Percentiles rank a stretch among this genome's conserved stretches.
Conservation (phyloP, 2,329 filamentous ascomycete genomes). For the Pseudocercospora fuligena region DNA sequence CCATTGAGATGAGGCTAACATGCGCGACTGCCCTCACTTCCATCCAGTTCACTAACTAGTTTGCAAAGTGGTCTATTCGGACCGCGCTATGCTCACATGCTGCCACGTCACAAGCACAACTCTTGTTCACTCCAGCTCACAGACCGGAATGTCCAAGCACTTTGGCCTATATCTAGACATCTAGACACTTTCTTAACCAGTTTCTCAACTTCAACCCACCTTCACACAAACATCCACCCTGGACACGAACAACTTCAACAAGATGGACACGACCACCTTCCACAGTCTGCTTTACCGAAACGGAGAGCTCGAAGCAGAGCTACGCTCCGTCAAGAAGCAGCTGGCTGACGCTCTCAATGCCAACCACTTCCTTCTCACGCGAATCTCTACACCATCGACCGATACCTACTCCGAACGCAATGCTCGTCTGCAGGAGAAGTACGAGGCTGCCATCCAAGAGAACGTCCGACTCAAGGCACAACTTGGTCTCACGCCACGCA, state of each 20-base stretch:
- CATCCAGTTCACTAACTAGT: no score
- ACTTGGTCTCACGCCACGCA: background rate
- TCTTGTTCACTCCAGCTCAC: background rate
- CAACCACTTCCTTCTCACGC: constrained; percentile 27
- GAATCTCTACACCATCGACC: constrained; percentile 11
- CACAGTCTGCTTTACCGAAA: constrained; percentile 27
- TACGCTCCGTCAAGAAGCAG: constrained; percentile 33
- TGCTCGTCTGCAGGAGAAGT: constrained; percentile 13
- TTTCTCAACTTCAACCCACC: background rate
- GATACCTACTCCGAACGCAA: constrained; percentile 4
- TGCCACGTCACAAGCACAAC: no score
- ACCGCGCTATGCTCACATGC: no score
- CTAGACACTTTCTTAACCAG: background rate
- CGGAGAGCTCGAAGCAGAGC: constrained; percentile 34
- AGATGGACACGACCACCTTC: constrained; percentile 13
- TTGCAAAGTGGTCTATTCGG: no score
- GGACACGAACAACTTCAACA: constrained; percentile 13
- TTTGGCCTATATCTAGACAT: background rate
- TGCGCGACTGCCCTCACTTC: background rate
- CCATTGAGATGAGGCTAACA: no score
- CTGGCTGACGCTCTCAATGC: constrained; percentile 30
- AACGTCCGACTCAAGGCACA: constrained; percentile 11
- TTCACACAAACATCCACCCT: background rate
- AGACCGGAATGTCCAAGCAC: no score
- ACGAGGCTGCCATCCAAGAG: constrained; percentile 16